These are phyloP conservation scores for Solanum hybrid DNA, from an alignment of 305 asterid genomes.

Conservation along the genomic window DNA sequence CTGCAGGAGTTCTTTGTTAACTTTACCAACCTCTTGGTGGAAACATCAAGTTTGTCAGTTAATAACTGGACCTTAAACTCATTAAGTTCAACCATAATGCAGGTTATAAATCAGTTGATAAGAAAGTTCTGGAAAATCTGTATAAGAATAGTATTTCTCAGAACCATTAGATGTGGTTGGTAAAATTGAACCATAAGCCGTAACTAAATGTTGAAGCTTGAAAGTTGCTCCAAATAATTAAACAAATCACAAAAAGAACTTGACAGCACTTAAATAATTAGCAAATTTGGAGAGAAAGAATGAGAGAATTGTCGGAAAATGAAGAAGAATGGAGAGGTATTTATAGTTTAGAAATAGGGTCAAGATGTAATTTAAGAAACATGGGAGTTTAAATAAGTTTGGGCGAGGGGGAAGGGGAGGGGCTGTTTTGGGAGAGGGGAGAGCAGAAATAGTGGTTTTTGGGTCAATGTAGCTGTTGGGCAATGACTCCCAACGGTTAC, in stretches of 20 bases:
- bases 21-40: background rate
- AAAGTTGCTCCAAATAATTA: background rate
- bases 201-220: background rate
- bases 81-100: background rate
- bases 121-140: background rate
- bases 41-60: background rate
- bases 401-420: background rate
- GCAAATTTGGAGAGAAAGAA: background rate
- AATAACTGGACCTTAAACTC: background rate
- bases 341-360: background rate
- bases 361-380: background rate
- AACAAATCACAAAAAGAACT: background rate
- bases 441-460: background rate
- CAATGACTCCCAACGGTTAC: background rate
- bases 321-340: background rate
- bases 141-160: background rate
- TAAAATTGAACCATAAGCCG: background rate
- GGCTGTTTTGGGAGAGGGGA: background rate
- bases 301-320: background rate
- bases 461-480: background rate
- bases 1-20: background rate
- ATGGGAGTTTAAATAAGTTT: background rate
- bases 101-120: background rate
- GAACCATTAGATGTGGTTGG: background rate
- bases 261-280: background rate